A percentile compares a stretch with the other conserved stretches of the same genome.
Evolutionary conservation across 2,329 filamentous ascomycete genomes (phyloP).

Genomic region (Scopulariopsis brevicaulis): DNA sequence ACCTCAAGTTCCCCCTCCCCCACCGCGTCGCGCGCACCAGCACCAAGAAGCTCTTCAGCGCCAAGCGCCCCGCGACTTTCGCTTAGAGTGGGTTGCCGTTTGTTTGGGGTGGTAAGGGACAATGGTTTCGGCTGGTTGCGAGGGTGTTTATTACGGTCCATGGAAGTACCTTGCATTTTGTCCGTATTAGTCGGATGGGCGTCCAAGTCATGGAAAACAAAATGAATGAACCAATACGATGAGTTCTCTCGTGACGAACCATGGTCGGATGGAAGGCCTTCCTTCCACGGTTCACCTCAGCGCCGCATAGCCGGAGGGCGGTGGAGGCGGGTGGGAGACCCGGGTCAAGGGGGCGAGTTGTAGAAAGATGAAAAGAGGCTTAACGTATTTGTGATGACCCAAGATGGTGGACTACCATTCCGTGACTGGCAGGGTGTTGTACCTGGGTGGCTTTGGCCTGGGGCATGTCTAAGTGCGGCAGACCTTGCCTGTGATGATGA

Average conservation of each 20-base stretch:
- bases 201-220: constrained; percentile 6
- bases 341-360: not conserved
- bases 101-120: constrained; percentile 24
- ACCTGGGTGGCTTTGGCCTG: not conserved
- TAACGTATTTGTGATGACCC: not conserved
- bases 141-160: constrained; percentile 51
- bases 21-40: constrained; percentile 80
- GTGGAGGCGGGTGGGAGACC: not conserved
- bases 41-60: constrained; percentile 85
- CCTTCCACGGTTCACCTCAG: not conserved
- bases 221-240: constrained; percentile 6
- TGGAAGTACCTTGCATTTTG: constrained; percentile 47
- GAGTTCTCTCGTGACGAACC: constrained; percentile 3
- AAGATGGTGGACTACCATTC: not conserved
- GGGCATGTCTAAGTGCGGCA: not conserved
- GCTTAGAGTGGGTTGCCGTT: constrained; percentile 54
- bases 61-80: constrained; percentile 92
- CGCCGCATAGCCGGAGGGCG: not conserved
- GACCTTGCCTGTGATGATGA: not conserved
- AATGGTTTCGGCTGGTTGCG: constrained; percentile 33
- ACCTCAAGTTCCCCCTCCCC: constrained; percentile 96
- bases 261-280: not conserved
- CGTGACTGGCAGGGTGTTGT: not conserved
- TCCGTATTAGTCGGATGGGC: constrained; percentile 9
- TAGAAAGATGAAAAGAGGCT: not conserved